Base-by-base conservation (phyloP, 108 stramenopile species). In the Cyclotella sp. region DNA sequence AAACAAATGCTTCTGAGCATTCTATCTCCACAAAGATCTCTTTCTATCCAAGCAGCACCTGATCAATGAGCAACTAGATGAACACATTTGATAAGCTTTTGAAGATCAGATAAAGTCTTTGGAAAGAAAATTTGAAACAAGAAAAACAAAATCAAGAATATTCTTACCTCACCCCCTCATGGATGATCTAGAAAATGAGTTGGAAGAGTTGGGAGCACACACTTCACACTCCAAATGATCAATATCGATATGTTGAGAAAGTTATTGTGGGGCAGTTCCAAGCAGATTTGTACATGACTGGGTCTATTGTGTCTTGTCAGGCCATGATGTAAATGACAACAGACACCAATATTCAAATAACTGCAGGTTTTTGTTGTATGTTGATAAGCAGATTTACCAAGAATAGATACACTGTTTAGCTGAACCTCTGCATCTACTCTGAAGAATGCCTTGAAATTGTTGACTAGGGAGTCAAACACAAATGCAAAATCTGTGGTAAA, bases 1-100 rank as follows among this genome's bases (percentile, higher is more conserved):
- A 18, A 64, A 45, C n/a, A 44, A 64, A 44, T 21, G 63, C n/a
- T 44, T 64, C 22, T 6, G 6, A 19, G 63, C 63, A 43, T 64
- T 64, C n/a, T 5, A 19, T 8, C 42, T 64, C 41, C 43, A 18
- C 8, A 22, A 44, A 64, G 63, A 42, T 39, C 41, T 64, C 18
- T 42, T 14, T 10, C 63, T 13, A 30, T 10, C 18, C 7, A 41
- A 64, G 41, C 6, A 45, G 9, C 10, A 44, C 18, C 24, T 64
- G 16, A 43, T 18, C 15, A 64, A 15, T n/a, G 60, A 61, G 14
- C 7, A 13, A 9, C 60, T 61, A 9, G 27, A 27, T 9, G 9
- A 28, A 28, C 13, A 16, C 13, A 42, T 44, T 5, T 42, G 30
- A 5, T 19, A 18, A 9, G 22, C 9, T 64, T 19, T 43, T 8